These are phyloP conservation scores for Lachnellula occidentalis DNA, from an alignment of 2,329 filamentous ascomycete species.

Conservation along the genomic window DNA sequence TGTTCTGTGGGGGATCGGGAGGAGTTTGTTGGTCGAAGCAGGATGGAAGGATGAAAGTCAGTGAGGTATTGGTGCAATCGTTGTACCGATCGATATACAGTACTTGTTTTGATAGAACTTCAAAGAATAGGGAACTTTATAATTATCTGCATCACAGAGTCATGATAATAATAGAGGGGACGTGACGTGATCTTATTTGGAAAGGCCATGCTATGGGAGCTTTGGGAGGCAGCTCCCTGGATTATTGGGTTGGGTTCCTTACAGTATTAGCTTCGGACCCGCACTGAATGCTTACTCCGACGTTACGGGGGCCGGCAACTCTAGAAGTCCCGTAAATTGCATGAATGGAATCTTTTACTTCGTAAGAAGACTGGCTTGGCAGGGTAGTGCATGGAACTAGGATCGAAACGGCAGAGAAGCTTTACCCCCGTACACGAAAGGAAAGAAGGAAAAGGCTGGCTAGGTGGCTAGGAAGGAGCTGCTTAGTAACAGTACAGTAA, in stretches of 20 bases:
- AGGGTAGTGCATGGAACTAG: neutral
- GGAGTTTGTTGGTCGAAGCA: neutral
- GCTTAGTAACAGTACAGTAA: neutral
- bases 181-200: constrained; percentile 9
- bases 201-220: neutral
- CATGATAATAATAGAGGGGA: neutral
- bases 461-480: too few relatives aligned
- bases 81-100: neutral
- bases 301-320: constrained; percentile 5
- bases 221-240: too few relatives aligned
- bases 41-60: neutral
- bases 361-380: too few relatives aligned
- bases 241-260: neutral
- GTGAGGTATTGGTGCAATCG: neutral
- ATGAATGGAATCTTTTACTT: too few relatives aligned
- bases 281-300: constrained; percentile 10
- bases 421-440: neutral
- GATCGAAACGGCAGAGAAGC: neutral
- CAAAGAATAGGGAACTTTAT: neutral
- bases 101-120: neutral
- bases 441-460: neutral
- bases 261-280: constrained; percentile 4
- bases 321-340: neutral
- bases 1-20: neutral
- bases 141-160: neutral